phyloP scores from a whole-genome alignment of 148 eudicot species.

The Rhododendron vialii region DNA sequence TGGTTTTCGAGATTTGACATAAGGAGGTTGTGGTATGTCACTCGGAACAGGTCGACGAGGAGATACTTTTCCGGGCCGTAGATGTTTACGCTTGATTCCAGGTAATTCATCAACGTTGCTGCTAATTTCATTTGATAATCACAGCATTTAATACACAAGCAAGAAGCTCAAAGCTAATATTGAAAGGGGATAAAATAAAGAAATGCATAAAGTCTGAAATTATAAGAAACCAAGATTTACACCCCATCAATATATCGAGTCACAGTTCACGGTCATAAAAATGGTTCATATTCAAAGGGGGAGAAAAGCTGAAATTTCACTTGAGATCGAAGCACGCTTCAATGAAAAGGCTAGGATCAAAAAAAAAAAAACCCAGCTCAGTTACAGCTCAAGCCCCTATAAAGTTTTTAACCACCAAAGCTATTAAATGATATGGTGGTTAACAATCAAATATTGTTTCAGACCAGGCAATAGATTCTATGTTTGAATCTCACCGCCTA shows the following conservation, averaged over 20 bases:
- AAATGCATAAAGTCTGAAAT: background rate
- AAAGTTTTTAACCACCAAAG: background rate
- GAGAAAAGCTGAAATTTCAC: background rate
- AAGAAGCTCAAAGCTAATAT: background rate
- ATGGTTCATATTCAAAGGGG: background rate
- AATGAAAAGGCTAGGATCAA: background rate
- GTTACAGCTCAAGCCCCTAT: background rate
- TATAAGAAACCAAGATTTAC: background rate
- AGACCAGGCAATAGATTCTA: background rate
- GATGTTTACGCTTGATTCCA: constrained; percentile 45
- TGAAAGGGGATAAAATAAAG: background rate
- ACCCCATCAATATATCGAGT: background rate
- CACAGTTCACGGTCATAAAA: background rate
- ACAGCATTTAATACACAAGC: background rate
- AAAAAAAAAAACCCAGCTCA: background rate
- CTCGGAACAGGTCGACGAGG: constrained; percentile 78
- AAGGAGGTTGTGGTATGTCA: constrained; percentile 70
- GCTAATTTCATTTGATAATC: constrained; percentile 18
- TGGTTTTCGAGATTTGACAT: constrained; percentile 55
- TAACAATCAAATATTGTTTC: background rate
- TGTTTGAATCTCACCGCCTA: background rate
- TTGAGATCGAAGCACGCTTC: background rate
- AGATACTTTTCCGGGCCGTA: constrained; percentile 81
- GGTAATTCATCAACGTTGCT: constrained; percentile 52
- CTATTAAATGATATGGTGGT: background rate